Base-by-base conservation (phyloP, 345 rosid genomes). In the Hibiscus syriacus region DNA sequence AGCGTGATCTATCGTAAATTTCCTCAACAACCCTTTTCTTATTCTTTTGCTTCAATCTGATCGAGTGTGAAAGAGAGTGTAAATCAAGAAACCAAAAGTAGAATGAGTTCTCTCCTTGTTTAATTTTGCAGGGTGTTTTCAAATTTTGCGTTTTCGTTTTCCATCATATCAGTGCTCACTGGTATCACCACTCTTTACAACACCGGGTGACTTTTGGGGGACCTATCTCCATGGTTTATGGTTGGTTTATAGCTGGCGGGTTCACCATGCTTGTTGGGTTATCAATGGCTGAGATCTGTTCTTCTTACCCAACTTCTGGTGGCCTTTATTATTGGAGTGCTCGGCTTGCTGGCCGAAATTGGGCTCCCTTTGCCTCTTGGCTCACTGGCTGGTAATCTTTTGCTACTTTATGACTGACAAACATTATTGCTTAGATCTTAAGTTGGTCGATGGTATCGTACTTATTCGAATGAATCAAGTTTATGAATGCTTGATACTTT, bases 321-420 rank as follows among this genome's bases (percentile, higher is more conserved):
- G 99, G 99, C 46, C 92, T 94, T 49, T 94, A 94, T 74, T 94
- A 89, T 69, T 94, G 99, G 99, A 94, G 99, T 79, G 99, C 99
- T 57, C 87, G 78, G 88, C 97, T 93, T 73, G 97, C 96, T 16
- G 98, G 98, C 45, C 84, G 79, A 6, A 49, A 77, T 4, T 90
- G 99, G 99, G 91, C 99, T 8, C 95, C 99, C 17, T 82, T 94
- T 53, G 97, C 97, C 41, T 89, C 97, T 63, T 94, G 99, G 99
- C 66, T 91, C 60, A 94, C 96, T 29, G 97, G 97, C 84, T 94
- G 99, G 97, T 93, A 81, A 68, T 11, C 16, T n/a, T 57, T 38
- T 45, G 17, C 11, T 22, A 38, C 66, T 61, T 36, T 19, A 11
- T 20, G n/a, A 20, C 10, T 20, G 10, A 36, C 27, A 16, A 38